phyloP scores from a whole-genome alignment of 257 asterid species.

The Petunia secreta region DNA sequence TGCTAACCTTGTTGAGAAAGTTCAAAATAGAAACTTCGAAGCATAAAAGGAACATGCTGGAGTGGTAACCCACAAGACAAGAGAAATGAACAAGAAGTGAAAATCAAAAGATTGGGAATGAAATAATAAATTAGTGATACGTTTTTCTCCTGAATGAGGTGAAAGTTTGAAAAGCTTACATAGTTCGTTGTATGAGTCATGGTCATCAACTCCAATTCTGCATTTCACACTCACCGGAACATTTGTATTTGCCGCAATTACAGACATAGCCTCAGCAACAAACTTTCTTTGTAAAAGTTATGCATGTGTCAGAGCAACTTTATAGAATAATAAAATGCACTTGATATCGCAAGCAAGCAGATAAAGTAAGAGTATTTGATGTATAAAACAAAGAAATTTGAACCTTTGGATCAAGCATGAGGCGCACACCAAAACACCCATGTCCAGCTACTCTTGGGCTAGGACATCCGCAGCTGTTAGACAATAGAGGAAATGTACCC shows the following conservation, averaged over 20 bases:
- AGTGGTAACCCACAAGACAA: not conserved
- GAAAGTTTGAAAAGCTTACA: conserved; percentile 59
- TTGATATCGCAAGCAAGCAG: too few relatives aligned
- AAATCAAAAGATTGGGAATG: not conserved
- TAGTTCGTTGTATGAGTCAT: conserved; percentile 85
- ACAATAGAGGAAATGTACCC: conserved; percentile 27
- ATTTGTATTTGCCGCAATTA: conserved; percentile 81
- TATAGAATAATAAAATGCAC: conserved; percentile 24
- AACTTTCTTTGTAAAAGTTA: conserved; percentile 76
- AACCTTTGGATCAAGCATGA: conserved; percentile 98
- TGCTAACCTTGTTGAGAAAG: not conserved
- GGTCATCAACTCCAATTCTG: conserved; percentile 92
- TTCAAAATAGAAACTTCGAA: not conserved
- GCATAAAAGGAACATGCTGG: not conserved
- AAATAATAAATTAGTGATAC: not conserved
- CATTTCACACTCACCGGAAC: conserved; percentile 97
- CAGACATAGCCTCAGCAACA: conserved; percentile 96
- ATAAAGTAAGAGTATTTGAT: too few relatives aligned
- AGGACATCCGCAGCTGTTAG: conserved; percentile 95
- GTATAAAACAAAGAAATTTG: conserved; percentile 32
- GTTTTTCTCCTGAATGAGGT: not conserved
- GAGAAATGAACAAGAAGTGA: not conserved
- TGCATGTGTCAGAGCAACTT: conserved; percentile 44
- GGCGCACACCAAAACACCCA: conserved; percentile 94
- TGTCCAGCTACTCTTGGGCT: conserved; percentile 96